phyloP scores from a whole-genome alignment of 2,329 filamentous ascomycete species.

The Cytospora paraplurivora region DNA sequence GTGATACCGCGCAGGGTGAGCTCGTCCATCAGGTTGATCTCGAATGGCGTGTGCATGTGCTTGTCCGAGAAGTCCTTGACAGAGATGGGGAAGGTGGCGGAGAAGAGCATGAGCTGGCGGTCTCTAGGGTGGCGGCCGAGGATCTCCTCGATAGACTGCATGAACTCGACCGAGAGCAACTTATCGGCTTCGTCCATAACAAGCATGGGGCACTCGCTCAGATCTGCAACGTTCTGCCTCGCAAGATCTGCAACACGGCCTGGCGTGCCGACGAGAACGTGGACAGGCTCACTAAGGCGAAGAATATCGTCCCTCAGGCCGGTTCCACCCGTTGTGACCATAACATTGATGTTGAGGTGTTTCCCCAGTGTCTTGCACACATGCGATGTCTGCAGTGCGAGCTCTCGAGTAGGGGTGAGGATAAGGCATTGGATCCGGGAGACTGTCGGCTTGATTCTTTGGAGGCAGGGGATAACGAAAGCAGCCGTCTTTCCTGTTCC shows the following conservation, averaged over 20 bases:
- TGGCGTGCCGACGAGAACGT: constrained; percentile 96
- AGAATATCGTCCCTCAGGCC: constrained; percentile 96
- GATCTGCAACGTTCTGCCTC: constrained; percentile 93
- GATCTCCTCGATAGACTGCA: constrained; percentile 94
- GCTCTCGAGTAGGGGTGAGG: constrained; percentile 92
- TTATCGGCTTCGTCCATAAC: constrained; percentile 99
- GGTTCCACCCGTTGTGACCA: constrained; percentile 98
- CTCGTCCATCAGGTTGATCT: constrained; percentile 99
- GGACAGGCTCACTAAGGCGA: constrained; percentile 88
- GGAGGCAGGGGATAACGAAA: constrained; percentile 92
- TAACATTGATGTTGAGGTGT: constrained; percentile 95
- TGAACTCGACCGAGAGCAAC: constrained; percentile 94
- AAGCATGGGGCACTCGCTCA: constrained; percentile 95
- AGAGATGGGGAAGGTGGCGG: constrained; percentile 93
- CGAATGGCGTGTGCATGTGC: constrained; percentile 94
- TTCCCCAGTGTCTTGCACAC: constrained; percentile 99
- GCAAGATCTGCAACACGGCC: constrained; percentile 95
- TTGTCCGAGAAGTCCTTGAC: constrained; percentile 99
- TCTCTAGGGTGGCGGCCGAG: constrained; percentile 95
- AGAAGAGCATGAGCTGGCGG: constrained; percentile 98
- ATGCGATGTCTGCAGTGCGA: constrained; percentile 97
- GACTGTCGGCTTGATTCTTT: constrained; percentile 95
- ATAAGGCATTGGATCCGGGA: constrained; percentile 96
- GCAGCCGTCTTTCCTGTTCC: constrained; percentile 98
- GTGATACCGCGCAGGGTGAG: constrained; percentile 97